phyloP scores from a whole-genome alignment of 164 flowering plant species.

The Magnolia sinica region DNA sequence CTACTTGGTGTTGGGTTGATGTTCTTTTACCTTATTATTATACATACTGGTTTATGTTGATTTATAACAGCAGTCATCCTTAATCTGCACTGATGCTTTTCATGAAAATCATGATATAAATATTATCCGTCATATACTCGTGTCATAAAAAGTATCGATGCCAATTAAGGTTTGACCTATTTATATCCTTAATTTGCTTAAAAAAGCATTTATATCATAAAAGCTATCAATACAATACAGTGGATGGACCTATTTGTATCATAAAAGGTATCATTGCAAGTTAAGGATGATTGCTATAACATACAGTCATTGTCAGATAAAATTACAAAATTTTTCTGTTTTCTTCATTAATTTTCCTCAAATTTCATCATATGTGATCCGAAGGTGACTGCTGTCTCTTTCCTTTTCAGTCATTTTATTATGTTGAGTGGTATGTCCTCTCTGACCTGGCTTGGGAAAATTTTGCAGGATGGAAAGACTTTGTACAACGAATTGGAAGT shows the following conservation, averaged over 20 bases:
- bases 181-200: too few relatives aligned
- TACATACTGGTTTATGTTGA: background rate
- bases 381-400: background rate
- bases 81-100: background rate
- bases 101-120: background rate
- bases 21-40: background rate
- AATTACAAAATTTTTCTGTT: too few relatives aligned
- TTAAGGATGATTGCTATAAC: background rate
- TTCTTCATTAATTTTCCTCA: background rate
- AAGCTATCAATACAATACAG: too few relatives aligned
- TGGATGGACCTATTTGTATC: too few relatives aligned
- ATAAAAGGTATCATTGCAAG: too few relatives aligned
- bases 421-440: background rate
- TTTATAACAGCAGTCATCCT: background rate
- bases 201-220: too few relatives aligned
- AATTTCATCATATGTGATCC: background rate
- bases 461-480: slow-evolving; percentile 89
- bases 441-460: background rate
- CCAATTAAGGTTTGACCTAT: too few relatives aligned
- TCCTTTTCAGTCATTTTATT: background rate
- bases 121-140: background rate
- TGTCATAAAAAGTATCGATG: too few relatives aligned
- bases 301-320: background rate
- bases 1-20: slow-evolving; percentile 1
- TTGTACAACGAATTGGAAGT: slow-evolving; percentile 86